Evolutionary conservation across 257 asterid genomes (phyloP).

Genomic region (Nicotiana obtusifolia): DNA sequence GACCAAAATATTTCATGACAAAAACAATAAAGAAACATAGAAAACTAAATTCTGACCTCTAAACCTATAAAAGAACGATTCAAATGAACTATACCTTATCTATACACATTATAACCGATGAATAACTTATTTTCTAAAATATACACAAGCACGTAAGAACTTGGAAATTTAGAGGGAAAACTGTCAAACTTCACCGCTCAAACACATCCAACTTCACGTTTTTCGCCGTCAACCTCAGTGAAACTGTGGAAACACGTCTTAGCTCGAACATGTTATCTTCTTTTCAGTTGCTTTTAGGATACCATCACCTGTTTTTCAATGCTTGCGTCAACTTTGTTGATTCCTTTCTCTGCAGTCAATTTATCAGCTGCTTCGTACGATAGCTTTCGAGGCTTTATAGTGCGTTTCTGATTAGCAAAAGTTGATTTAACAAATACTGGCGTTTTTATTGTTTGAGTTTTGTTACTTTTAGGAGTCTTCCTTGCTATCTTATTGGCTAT

Average conservation of each 20-base stretch:
- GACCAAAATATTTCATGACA: background rate
- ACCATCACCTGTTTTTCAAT: background rate
- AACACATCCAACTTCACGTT: slow-evolving; percentile 1
- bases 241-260: background rate
- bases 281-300: background rate
- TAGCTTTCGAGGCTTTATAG: slow-evolving; percentile 23
- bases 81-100: background rate
- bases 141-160: background rate
- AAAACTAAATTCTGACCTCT: background rate
- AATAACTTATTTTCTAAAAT: background rate
- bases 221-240: background rate
- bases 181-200: background rate
- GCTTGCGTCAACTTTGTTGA: slow-evolving; percentile 20
- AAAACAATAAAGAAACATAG: background rate
- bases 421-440: slow-evolving; percentile 1
- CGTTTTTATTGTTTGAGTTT: background rate
- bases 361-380: slow-evolving; percentile 40
- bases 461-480: slow-evolving; percentile 16
- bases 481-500: slow-evolving; percentile 29
- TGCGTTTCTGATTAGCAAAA: slow-evolving; percentile 48
- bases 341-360: slow-evolving; percentile 30
- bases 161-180: background rate
- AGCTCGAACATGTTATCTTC: background rate
- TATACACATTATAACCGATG: background rate
- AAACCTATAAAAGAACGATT: background rate